Conservation (phyloP, 2,329 filamentous ascomycete genomes). For the Tricladium varicosporioides region DNA sequence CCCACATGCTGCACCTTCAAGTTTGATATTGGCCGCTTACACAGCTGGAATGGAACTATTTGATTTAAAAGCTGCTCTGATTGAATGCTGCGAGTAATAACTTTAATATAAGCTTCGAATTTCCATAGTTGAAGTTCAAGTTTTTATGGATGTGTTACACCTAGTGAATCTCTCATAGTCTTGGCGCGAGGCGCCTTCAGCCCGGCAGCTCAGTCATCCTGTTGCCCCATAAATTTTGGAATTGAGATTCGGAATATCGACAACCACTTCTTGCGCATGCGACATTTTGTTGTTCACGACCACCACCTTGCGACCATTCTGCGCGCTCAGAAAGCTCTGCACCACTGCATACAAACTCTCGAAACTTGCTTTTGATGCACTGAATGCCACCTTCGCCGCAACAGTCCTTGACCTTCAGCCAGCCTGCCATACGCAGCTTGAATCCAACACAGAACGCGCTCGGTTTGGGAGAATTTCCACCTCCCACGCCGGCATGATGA, state of each 20-base stretch:
- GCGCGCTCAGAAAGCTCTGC: background rate
- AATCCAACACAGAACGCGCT: background rate
- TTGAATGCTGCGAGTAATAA: too few relatives aligned
- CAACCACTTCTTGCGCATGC: background rate
- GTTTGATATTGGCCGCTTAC: background rate
- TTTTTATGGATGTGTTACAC: too few relatives aligned
- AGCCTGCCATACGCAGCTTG: background rate
- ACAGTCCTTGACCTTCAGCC: background rate
- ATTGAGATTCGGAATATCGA: background rate
- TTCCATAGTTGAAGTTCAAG: too few relatives aligned
- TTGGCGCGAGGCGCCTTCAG: background rate
- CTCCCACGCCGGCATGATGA: conserved; percentile 73
- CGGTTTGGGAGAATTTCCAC: background rate
- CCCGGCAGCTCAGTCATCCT: too few relatives aligned
- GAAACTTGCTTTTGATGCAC: background rate
- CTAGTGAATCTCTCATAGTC: background rate
- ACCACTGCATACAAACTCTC: background rate
- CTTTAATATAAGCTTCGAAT: too few relatives aligned
- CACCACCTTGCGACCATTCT: background rate
- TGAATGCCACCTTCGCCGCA: background rate
- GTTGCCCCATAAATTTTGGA: background rate
- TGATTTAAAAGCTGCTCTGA: background rate
- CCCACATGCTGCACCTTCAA: background rate
- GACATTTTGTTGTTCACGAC: background rate
- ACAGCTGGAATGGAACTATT: background rate